A percentile compares a stretch with the other conserved stretches of the same genome.
Evolutionary conservation across 768 basidiomycete genomes (phyloP).

Genomic region (Boletus subparvulus): DNA sequence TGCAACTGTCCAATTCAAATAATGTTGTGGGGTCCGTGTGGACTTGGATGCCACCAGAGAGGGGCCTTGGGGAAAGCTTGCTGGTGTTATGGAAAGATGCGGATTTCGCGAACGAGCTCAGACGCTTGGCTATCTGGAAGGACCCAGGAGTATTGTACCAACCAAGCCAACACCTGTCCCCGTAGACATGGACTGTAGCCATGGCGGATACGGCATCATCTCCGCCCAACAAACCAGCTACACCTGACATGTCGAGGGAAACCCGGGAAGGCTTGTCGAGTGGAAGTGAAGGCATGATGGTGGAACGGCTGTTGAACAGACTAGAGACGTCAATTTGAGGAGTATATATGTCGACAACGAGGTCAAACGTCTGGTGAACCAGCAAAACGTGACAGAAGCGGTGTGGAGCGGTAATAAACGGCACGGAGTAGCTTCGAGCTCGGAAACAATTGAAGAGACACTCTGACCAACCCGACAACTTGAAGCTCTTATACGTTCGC

Average conservation of each 20-base stretch:
- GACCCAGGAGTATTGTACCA: slow-evolving; percentile 38
- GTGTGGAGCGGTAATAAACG: not conserved
- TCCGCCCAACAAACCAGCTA: slow-evolving; percentile 30
- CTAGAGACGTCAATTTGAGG: not conserved
- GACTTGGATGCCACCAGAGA: not conserved
- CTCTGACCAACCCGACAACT: not conserved
- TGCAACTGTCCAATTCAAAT: slow-evolving; percentile 13
- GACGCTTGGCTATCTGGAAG: slow-evolving; percentile 25
- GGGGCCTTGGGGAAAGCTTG: not conserved
- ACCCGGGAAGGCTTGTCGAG: slow-evolving; percentile 6
- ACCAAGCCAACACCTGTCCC: slow-evolving; percentile 28
- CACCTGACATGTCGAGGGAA: slow-evolving; percentile 25
- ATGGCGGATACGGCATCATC: slow-evolving; percentile 33
- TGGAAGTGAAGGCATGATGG: not conserved
- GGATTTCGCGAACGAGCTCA: slow-evolving; percentile 19
- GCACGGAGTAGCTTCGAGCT: not conserved
- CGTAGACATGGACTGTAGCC: slow-evolving; percentile 28
- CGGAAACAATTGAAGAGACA: not conserved
- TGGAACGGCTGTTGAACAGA: not conserved
- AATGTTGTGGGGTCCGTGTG: slow-evolving; percentile 20
- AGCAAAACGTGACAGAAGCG: not conserved
- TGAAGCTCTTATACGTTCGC: not conserved
- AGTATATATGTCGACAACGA: not conserved
- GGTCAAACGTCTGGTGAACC: not conserved
- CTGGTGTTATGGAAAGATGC: not conserved